These are phyloP conservation scores for Calonectria henricotiae DNA, from an alignment of 2,329 filamentous ascomycete species.

Conservation along the genomic window DNA sequence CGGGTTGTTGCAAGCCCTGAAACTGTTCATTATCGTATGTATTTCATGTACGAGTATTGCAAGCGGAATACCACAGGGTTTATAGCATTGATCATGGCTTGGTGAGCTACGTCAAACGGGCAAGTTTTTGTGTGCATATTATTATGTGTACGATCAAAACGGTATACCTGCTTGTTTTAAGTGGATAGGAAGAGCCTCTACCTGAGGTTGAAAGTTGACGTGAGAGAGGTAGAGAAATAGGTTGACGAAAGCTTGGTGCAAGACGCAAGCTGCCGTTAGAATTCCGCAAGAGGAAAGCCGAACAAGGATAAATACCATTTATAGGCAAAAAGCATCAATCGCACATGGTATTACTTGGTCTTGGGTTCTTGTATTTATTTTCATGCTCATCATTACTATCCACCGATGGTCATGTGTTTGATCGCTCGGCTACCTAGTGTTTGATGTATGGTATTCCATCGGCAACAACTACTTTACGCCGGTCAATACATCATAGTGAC, in stretches of 20 bases:
- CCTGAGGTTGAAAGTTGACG: not conserved
- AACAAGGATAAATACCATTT: not conserved
- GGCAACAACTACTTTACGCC: not conserved
- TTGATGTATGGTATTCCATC: not conserved
- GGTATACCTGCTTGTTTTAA: too few species aligned
- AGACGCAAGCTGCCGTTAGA: not conserved
- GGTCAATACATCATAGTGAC: not conserved
- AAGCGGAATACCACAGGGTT: too few species aligned
- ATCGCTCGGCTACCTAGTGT: slow-evolving; percentile 3
- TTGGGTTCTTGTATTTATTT: not conserved
- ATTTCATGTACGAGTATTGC: too few species aligned
- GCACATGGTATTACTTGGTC: not conserved
- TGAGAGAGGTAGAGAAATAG: not conserved
- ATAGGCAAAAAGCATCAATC: not conserved
- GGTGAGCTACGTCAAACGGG: too few species aligned
- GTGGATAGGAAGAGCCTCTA: too few species aligned
- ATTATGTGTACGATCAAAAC: too few species aligned
- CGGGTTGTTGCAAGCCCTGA: too few species aligned
- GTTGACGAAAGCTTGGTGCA: not conserved
- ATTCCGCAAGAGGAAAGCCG: not conserved
- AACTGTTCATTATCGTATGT: too few species aligned
- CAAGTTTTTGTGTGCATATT: too few species aligned
- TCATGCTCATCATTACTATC: not conserved
- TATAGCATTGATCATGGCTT: too few species aligned
- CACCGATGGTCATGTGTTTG: not conserved